A percentile compares a stretch with the other conserved stretches of the same genome.
Evolutionary conservation across 1,284 basidiomycete species (phyloP).

Genomic region (Trichosporon coremiiforme): DNA sequence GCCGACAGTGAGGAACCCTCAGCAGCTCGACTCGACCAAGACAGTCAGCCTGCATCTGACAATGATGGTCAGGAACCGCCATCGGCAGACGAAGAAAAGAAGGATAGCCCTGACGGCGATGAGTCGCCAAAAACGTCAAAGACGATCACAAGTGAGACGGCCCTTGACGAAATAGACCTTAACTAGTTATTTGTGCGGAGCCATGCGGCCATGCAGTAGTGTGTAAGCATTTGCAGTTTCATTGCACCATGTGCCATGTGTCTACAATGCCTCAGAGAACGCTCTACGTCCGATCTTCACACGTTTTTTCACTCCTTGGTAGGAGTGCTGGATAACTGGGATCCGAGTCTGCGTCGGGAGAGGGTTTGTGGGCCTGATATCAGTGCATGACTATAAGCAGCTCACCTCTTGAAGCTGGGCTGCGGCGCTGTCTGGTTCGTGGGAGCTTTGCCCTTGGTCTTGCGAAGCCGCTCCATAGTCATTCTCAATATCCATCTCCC

Average conservation of each 20-base stretch:
- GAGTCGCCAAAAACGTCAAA: too few species aligned
- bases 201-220: neutral
- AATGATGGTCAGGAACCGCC: too few species aligned
- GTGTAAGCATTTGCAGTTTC: neutral
- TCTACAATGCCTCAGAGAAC: conserved; percentile 1
- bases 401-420: too few species aligned
- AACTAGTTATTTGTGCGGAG: neutral
- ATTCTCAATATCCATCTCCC: neutral
- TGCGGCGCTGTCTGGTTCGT: too few species aligned
- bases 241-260: too few species aligned
- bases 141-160: neutral
- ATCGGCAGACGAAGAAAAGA: too few species aligned
- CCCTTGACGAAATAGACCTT: conserved; percentile 15
- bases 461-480: neutral
- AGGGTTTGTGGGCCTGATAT: too few species aligned
- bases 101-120: too few species aligned
- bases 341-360: neutral
- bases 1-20: conserved; percentile 19
- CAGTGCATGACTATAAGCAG: too few species aligned
- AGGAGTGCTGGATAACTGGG: neutral
- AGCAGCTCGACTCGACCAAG: too few species aligned
- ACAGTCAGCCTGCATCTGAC: too few species aligned
- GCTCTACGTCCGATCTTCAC: neutral
- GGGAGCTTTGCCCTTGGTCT: neutral
- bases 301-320: neutral